Evolutionary conservation across 2,329 filamentous ascomycete genomes (phyloP).

Genomic region (Curvularia spicifera): DNA sequence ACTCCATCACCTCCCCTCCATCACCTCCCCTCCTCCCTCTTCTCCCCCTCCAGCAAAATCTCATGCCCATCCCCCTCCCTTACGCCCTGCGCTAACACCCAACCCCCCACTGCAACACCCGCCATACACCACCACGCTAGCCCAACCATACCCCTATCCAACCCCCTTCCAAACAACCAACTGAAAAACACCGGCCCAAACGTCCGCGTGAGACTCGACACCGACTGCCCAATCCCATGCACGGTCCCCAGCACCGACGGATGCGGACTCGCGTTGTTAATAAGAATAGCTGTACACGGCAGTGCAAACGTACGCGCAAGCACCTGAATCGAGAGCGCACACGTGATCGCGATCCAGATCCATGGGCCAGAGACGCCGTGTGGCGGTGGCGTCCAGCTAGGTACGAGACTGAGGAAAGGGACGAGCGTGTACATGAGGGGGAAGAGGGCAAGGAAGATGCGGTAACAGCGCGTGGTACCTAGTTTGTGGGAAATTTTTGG

Average conservation of each 20-base stretch:
- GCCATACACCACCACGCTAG: conserved; percentile 65
- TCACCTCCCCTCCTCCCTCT: neutral
- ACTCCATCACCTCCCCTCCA: neutral
- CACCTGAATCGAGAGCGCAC: conserved; percentile 54
- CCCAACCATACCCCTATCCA: conserved; percentile 64
- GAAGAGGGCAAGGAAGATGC: conserved; percentile 53
- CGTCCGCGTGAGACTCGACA: conserved; percentile 64
- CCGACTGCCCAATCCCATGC: conserved; percentile 66
- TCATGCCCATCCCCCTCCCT: conserved; percentile 69
- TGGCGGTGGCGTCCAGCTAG: conserved; percentile 49
- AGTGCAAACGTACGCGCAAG: conserved; percentile 59
- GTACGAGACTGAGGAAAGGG: conserved; percentile 54
- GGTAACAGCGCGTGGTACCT: conserved; percentile 52
- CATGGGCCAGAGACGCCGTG: conserved; percentile 48
- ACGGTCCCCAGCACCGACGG: conserved; percentile 62
- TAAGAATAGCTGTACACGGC: conserved; percentile 63
- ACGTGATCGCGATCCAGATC: conserved; percentile 54
- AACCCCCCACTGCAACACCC: conserved; percentile 57
- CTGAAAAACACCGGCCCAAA: conserved; percentile 67
- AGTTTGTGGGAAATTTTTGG: conserved; percentile 51
- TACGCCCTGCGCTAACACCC: conserved; percentile 62
- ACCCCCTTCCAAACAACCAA: conserved; percentile 65
- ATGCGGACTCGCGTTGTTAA: conserved; percentile 59
- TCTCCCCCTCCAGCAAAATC: conserved; percentile 63
- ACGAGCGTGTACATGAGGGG: conserved; percentile 54